phyloP scores from a whole-genome alignment of 2,329 filamentous ascomycete species.

The Fusarium sp. region DNA sequence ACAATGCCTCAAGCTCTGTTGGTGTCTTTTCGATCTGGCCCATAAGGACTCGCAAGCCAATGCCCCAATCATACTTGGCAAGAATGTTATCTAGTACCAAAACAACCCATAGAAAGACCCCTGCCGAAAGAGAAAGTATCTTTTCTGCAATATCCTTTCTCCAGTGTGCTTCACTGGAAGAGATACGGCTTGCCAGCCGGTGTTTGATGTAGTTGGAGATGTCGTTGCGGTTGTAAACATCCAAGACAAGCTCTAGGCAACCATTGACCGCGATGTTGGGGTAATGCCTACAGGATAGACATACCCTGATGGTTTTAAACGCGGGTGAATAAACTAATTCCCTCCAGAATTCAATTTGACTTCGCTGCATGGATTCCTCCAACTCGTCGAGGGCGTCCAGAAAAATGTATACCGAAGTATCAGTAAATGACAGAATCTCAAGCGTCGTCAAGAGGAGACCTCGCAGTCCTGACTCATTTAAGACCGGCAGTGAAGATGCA shows the following conservation, averaged over 20 bases:
- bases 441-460: accelerated
- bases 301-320: background rate
- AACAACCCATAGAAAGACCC: slow-evolving; percentile 26
- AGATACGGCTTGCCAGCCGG: background rate
- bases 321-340: too few species aligned
- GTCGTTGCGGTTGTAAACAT: slow-evolving; percentile 1
- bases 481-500: too few species aligned
- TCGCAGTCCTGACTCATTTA: too few species aligned
- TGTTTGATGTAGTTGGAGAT: slow-evolving; percentile 12
- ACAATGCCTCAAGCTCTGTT: background rate
- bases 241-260: background rate
- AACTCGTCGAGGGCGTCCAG: slow-evolving; percentile 27
- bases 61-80: slow-evolving; percentile 8
- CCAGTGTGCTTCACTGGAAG: background rate
- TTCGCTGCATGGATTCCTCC: background rate
- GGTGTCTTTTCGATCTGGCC: background rate
- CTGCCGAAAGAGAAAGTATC: background rate
- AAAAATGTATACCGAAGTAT: background rate
- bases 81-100: slow-evolving; percentile 13
- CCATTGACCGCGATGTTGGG: background rate
- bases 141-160: background rate
- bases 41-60: background rate
- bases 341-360: slow-evolving; percentile 2
- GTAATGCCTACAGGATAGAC: slow-evolving; percentile 18
- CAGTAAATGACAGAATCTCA: accelerated